Conservation (phyloP, 805 yeast species). For the Candida boleticola region DNA sequence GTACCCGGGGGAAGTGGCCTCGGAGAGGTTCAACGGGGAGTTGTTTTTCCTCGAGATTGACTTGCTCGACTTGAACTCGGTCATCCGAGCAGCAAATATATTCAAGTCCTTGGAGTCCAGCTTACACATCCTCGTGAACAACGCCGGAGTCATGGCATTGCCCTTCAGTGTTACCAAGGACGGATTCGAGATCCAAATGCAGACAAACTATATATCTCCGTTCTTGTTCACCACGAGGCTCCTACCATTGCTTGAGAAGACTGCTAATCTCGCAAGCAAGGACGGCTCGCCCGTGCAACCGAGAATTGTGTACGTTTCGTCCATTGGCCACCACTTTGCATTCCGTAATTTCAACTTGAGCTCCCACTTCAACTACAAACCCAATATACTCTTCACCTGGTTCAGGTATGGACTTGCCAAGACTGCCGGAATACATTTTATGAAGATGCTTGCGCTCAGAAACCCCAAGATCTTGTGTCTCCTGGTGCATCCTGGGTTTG, state of each 20-base stretch:
- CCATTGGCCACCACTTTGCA: conserved; percentile 62
- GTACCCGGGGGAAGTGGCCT: conserved; percentile 14
- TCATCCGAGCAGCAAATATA: conserved; percentile 42
- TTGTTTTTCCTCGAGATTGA: conserved; percentile 38
- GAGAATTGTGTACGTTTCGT: conserved; percentile 61
- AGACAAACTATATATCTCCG: conserved; percentile 75
- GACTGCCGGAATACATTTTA: conserved; percentile 72
- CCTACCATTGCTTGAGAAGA: conserved; percentile 49
- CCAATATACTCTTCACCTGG: conserved; percentile 73
- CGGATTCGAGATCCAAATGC: conserved; percentile 76
- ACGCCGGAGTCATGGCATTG: conserved; percentile 81
- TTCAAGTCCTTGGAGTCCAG: conserved; percentile 46
- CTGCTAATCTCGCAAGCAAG: conserved; percentile 23
- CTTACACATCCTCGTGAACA: conserved; percentile 65
- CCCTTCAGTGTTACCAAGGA: conserved; percentile 65
- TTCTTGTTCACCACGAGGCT: conserved; percentile 65
- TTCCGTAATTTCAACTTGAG: conserved; percentile 46
- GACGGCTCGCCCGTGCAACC: conserved; percentile 29
- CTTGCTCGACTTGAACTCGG: conserved; percentile 31
- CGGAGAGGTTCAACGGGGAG: conserved; percentile 32
- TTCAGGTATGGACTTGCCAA: conserved; percentile 76
- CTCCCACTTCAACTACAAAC: conserved; percentile 52
- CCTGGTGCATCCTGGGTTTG: conserved; percentile 81
- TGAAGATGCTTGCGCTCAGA: conserved; percentile 59
- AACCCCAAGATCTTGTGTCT: conserved; percentile 64